Evolutionary conservation across 2,329 filamentous ascomycete genomes (phyloP), one percentile per base, ranked within the genome.

Genomic region (Fusarium cyanostomum): DNA sequence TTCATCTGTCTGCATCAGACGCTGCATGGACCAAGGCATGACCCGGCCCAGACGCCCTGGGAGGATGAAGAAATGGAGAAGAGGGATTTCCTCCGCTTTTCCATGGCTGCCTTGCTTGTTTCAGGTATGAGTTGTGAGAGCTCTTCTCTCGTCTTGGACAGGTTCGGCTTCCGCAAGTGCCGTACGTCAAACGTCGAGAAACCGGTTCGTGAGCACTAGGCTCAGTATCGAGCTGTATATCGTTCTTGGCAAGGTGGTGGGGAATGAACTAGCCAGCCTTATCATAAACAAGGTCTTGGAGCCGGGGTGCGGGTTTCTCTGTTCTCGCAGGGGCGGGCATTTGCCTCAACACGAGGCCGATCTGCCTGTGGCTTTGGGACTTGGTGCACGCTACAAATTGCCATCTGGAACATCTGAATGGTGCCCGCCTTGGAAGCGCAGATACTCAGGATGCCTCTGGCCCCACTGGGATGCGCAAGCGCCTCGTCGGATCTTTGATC

Each of bases 401-500:
- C 56, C 65, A 56, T 67, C 42, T 62, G 39, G 51, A 66, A 60
- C 59, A 61, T 67, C 43, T 72, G 67, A 71, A 71, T 70, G 70
- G 62, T 67, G 71, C 67, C 69, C 60, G 67, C 63, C 64, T 70
- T 66, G 58, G 48, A 54, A 56, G 51, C 30, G 53, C 44, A 56
- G 51, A 46, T 43, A 62, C 53, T 64, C 50, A 41, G 53, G 42
- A 60, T 41, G 42, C 43, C 55, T 51, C 42, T 28, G 33, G 48
- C 53, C 58, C 69, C 69, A 63, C 69, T 37, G 37, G 35, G 51
- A 62, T 69, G 67, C 67, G 63, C 69, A 70, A 71, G 67, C 63
- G 67, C 53, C 61, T 69, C 44, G 61, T 67, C 55, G 59, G 58
- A 70, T 70, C 66, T 71, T 68, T 4, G 64, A 70, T 71, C 57